A percentile compares a stretch with the other conserved stretches of the same genome.
phyloP scores from a whole-genome alignment of 192 early-diverging fungal species.

The Coemansia pectinata region DNA sequence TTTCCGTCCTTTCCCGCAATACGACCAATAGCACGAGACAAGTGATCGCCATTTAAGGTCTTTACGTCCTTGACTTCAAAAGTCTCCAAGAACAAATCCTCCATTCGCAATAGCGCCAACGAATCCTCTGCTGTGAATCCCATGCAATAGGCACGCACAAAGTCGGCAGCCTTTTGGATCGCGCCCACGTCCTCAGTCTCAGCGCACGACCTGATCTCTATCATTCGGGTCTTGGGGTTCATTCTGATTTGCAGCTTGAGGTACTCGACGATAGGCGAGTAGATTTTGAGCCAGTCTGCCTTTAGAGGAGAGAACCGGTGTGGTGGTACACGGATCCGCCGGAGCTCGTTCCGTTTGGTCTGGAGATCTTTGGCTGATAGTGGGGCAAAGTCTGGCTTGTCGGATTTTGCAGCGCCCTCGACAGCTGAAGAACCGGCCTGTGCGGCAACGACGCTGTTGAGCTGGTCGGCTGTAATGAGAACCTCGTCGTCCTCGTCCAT shows the following conservation, averaged over 20 bases:
- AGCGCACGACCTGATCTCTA: conserved; percentile 85
- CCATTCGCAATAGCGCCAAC: conserved; percentile 89
- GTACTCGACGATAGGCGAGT: conserved; percentile 94
- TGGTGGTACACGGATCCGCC: conserved; percentile 91
- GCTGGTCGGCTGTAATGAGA: conserved; percentile 62
- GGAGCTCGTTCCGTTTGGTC: conserved; percentile 56
- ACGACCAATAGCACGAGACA: conserved; percentile 96
- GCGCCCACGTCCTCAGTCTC: conserved; percentile 87
- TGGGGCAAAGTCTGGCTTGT: conserved; percentile 68
- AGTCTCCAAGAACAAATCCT: conserved; percentile 94
- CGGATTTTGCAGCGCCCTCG: conserved; percentile 32
- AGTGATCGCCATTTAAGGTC: conserved; percentile 91
- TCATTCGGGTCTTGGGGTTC: conserved; percentile 85
- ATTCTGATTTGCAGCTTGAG: conserved; percentile 94
- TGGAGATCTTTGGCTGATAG: conserved; percentile 58
- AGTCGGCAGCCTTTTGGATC: conserved; percentile 96
- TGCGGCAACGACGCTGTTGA: conserved; percentile 35
- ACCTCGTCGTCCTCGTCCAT: conserved; percentile 64
- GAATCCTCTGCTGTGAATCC: conserved; percentile 96
- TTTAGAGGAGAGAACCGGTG: conserved; percentile 91
- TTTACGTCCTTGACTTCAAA: conserved; percentile 99
- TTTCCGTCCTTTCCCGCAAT: conserved; percentile 98
- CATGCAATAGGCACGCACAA: conserved; percentile 89
- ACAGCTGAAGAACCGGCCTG: conserved; percentile 36
- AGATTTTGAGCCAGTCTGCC: conserved; percentile 93